Conservation (phyloP, 2,329 filamentous ascomycete species). For the Aspergillus uvarum region DNA sequence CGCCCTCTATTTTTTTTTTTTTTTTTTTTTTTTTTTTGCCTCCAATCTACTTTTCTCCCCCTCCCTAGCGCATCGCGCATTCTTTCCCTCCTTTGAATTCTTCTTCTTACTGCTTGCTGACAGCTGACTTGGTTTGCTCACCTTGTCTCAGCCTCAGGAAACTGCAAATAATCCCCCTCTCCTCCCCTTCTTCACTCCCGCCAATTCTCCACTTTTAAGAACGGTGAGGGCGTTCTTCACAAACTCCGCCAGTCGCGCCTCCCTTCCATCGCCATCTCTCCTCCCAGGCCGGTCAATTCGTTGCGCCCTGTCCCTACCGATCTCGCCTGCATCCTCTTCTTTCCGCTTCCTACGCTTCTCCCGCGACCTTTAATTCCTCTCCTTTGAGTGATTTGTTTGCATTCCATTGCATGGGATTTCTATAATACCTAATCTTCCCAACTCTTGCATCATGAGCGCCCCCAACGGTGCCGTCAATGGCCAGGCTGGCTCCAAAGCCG, state of each 20-base stretch:
- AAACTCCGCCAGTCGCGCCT: neutral
- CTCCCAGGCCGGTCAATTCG: neutral
- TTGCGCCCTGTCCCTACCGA: constrained; percentile 4
- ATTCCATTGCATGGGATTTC: constrained; percentile 25
- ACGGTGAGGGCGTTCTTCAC: constrained; percentile 2
- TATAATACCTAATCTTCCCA: constrained; percentile 28
- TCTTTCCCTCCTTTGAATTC: neutral
- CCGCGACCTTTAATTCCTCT: neutral
- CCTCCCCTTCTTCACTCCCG: neutral
- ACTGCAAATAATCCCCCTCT: neutral
- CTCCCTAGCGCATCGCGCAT: neutral
- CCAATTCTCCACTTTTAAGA: neutral
- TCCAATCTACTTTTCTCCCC: neutral
- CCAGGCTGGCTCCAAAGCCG: constrained; percentile 65
- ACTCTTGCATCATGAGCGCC: constrained; percentile 39
- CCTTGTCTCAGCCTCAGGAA: constrained; percentile 2
- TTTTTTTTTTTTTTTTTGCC: neutral
- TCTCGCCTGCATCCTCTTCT: constrained; percentile 1
- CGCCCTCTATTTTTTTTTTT: neutral
- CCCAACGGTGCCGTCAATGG: constrained; percentile 50
- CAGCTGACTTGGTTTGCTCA: constrained; percentile 3
- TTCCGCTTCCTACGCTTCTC: constrained; percentile 1
- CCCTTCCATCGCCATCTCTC: constrained; percentile 5
- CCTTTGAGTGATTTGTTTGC: constrained; percentile 11
- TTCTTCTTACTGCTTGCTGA: neutral